Evolutionary conservation across 225 moss, liverwort and hornwort species (phyloP), one percentile per base, ranked within the genome.

Genomic region (Bryum argenteum): DNA sequence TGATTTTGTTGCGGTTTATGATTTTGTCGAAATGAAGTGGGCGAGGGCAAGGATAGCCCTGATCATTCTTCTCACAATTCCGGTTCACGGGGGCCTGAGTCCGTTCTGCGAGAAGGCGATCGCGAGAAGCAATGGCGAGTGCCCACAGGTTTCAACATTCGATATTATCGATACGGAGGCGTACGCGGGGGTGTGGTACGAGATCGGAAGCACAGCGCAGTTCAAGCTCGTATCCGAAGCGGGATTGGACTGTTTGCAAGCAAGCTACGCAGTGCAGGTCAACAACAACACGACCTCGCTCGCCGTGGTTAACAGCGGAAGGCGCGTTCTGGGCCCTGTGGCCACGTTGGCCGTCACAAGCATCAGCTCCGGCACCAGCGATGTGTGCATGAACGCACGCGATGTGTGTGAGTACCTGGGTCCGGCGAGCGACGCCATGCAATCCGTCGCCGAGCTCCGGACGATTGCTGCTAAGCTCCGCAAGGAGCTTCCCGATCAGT

Each of bases 181-280:
- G 3, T 82, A 83, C 68, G 77, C 79, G 58, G 93, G 91, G 3
- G 37, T 81, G 37, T 91, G 93, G 93, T 84, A 91, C 57, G 88
- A 91, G 53, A 83, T 89, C 4, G 91, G 93, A 17, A 87, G 86
- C 79, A 88, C 84, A 1, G 91, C 93, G 1, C 89, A 84, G 52
- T 85, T 80, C 78, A 94, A 94, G 81, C 88, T 94, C 47, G 19
- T 26, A 2, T 43, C 69, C 0, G 86, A 91, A 45, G 85, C 81
- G 22, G 91, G 93, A 13, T n/a, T 82, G 56, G 81, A 79, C 18
- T 88, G 89, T 73, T 53, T 74, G 14, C 65, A 69, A 61, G 77
- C 76, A 3, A 83, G 79, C 61, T 94, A 91, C 77, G 81, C 91
- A 3, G 40, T 83, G 14, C 50, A 73, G 19, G 13, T 22, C 12